Base-by-base conservation (phyloP, 164 flowering plant genomes). In the Vitis rupestris region DNA sequence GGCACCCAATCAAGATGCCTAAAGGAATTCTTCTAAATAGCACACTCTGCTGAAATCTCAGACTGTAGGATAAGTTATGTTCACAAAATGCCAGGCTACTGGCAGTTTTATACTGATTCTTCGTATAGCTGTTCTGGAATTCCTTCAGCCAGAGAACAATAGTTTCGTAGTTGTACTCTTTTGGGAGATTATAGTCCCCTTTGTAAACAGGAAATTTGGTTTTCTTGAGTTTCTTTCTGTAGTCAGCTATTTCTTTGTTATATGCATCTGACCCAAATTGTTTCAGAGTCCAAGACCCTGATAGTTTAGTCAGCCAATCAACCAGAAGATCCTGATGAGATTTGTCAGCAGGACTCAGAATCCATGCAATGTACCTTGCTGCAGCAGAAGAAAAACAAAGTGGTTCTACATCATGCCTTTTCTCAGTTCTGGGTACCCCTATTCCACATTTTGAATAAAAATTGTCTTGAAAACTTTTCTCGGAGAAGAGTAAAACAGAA, bases 341-440 rank as follows among this genome's bases (percentile, higher is more conserved):
- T 74, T 76, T 80, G 77, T 64, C 70, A n/a, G 63, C 49, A 37
- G 97, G 95, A 54, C 78, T 70, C 76, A 92, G 62, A 68, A 85
- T 79, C 90, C 90, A 90, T 8, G 91, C 85, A 64, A 90, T 86
- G 66, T 82, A 90, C 74, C 78, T 81, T 67, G 95, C 90, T 65
- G 93, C 91, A 71, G 81, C 73, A 57, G 74, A 60, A 68, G 74
- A 57, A 10, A 49, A 30, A 70, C 58, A 16, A 63, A 61, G 50
- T 19, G 64, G 62, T 54, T 78, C 79, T 51, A 44, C 58, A n/a
- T 70, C 75, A 50, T 65, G 47, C 14, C 55, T 56, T 68, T 67
- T 51, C 53, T 64, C 75, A 58, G 63, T 16, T 72, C 60, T 59
- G 37, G 65, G 29, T 37, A 67, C 63, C 9, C 49, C 62, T 61